A percentile compares a stretch with the other conserved stretches of the same genome.
Conservation (phyloP, 192 early-diverging fungal genomes). For the Lobosporangium transversale region DNA sequence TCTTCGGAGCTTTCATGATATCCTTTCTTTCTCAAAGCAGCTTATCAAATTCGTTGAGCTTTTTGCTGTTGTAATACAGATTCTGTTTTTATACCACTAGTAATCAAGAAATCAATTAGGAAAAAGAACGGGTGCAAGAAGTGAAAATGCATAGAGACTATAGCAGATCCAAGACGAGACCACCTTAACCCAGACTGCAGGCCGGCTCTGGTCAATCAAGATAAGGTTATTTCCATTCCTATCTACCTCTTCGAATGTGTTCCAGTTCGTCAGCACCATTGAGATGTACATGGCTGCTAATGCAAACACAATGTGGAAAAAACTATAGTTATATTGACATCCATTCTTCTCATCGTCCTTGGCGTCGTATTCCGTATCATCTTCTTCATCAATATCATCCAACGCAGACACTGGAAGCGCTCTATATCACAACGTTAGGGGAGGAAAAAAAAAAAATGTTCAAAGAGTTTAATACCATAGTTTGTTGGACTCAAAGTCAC, state of each 20-base stretch:
- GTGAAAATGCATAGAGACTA: slow-evolving; percentile 81
- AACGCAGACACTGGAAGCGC: slow-evolving; percentile 81
- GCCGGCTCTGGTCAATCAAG: slow-evolving; percentile 87
- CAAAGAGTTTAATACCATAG: too few relatives aligned
- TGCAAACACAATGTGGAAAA: slow-evolving; percentile 94
- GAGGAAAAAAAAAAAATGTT: neutral
- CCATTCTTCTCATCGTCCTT: slow-evolving; percentile 88
- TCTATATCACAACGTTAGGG: slow-evolving; percentile 44
- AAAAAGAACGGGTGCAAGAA: slow-evolving; percentile 84
- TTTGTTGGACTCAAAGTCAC: too few relatives aligned
- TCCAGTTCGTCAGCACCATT: slow-evolving; percentile 93
- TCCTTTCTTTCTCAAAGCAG: too few relatives aligned
- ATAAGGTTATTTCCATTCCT: slow-evolving; percentile 64
- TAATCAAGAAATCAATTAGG: slow-evolving; percentile 76
- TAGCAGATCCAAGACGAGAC: slow-evolving; percentile 83
- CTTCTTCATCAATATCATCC: slow-evolving; percentile 70
- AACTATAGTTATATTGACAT: slow-evolving; percentile 86
- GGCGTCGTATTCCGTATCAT: slow-evolving; percentile 62
- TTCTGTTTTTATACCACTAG: too few relatives aligned
- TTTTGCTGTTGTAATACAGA: too few relatives aligned
- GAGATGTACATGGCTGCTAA: slow-evolving; percentile 93
- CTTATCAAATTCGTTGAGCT: too few relatives aligned
- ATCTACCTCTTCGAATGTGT: slow-evolving; percentile 31
- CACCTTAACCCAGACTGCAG: slow-evolving; percentile 93
- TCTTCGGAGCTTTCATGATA: too few relatives aligned